Evolutionary conservation across 228 moss, liverwort and hornwort species (phyloP).

Genomic region (Sphagnum fallax): DNA sequence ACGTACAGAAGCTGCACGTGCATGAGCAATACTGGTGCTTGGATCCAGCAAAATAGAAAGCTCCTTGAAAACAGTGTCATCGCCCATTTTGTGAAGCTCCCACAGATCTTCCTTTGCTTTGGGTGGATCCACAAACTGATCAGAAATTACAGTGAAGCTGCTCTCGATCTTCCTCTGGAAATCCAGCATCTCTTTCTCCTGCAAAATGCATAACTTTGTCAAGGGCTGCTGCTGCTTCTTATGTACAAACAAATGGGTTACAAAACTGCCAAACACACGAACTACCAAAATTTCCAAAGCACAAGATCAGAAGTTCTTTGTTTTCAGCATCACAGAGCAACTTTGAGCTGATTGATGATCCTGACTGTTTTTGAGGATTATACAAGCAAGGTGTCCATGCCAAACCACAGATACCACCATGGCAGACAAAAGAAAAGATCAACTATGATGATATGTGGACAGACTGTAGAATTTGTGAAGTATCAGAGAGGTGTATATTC

Average conservation of each 20-base stretch:
- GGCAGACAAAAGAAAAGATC: neutral
- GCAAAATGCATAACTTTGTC: conserved; percentile 4
- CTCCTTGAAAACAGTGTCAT: conserved; percentile 65
- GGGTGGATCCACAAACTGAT: conserved; percentile 55
- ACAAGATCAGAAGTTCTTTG: neutral
- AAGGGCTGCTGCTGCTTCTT: neutral
- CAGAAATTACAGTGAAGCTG: conserved; percentile 62
- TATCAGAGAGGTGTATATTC: neutral
- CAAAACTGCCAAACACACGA: neutral
- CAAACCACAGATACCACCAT: neutral
- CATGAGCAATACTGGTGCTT: conserved; percentile 44
- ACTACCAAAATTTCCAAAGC: neutral
- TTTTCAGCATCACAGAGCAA: neutral
- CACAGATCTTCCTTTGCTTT: conserved; percentile 80
- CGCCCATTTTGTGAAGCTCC: conserved; percentile 78
- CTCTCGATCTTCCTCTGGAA: conserved; percentile 73
- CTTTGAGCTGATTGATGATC: neutral
- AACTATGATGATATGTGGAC: neutral
- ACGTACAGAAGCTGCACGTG: conserved; percentile 56
- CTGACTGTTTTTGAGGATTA: neutral
- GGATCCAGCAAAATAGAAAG: conserved; percentile 62
- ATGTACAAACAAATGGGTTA: neutral
- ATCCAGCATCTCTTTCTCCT: conserved; percentile 84
- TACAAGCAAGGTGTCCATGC: neutral
- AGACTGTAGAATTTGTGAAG: neutral